phyloP scores from a whole-genome alignment of 805 yeast species.

The Pichia insulana region DNA sequence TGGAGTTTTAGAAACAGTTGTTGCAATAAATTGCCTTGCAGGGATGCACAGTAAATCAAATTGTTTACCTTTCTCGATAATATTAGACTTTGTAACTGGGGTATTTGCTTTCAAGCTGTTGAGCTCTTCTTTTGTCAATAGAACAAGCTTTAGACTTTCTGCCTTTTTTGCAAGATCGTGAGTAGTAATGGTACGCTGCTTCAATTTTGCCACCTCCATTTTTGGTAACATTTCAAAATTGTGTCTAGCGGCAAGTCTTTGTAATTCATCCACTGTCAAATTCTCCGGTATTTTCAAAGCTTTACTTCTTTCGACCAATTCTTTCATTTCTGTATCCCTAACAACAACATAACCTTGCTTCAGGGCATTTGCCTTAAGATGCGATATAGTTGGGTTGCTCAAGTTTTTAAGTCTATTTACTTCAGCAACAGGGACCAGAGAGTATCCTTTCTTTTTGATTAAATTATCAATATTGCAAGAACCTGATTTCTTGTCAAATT shows the following conservation, averaged over 20 bases:
- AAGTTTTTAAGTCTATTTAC: constrained; percentile 16
- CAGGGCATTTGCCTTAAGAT: constrained; percentile 11
- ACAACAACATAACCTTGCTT: constrained; percentile 16
- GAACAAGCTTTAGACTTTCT: constrained; percentile 32
- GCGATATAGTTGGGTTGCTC: constrained; percentile 17
- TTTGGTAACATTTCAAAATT: constrained; percentile 29
- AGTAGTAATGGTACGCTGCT: constrained; percentile 23
- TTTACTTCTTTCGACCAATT: constrained; percentile 7
- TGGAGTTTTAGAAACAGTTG: constrained; percentile 48
- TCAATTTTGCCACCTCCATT: constrained; percentile 26
- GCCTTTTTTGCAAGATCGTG: constrained; percentile 31
- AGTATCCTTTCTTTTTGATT: constrained; percentile 23
- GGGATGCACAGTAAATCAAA: constrained; percentile 51
- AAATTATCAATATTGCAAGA: constrained; percentile 2
- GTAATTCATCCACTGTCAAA: constrained; percentile 10
- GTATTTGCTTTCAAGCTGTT: constrained; percentile 12
- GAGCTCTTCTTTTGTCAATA: constrained; percentile 24
- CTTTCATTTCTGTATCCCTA: constrained; percentile 10
- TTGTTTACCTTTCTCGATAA: constrained; percentile 34
- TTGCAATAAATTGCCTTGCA: constrained; percentile 48
- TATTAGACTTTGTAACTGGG: constrained; percentile 14
- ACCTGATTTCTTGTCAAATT: constrained; percentile 5
- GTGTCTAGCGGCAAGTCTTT: constrained; percentile 19
- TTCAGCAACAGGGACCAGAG: constrained; percentile 25
- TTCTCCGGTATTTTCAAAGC: constrained; percentile 6